Percentiles rank a stretch among this genome's conserved stretches.
Conservation (phyloP, 2,329 filamentous ascomycete species). For the Penicillium sp. region DNA sequence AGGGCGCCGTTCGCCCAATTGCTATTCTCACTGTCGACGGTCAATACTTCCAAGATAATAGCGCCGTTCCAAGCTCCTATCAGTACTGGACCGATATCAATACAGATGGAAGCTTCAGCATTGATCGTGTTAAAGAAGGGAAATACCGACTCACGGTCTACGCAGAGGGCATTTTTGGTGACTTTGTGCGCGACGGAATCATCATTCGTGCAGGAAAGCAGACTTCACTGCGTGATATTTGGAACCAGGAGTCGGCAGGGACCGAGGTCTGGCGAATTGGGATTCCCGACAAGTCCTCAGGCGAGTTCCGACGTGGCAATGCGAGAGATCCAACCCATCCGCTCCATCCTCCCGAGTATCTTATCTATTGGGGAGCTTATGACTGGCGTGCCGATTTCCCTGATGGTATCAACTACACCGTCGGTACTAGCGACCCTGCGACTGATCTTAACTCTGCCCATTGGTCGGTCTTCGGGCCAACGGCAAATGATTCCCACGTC, state of each 20-base stretch:
- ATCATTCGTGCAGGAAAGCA: slow-evolving; percentile 46
- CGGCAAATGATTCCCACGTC: slow-evolving; percentile 43
- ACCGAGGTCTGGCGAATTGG: slow-evolving; percentile 64
- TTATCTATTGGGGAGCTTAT: slow-evolving; percentile 62
- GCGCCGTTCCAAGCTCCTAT: slow-evolving; percentile 54
- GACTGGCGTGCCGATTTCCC: slow-evolving; percentile 63
- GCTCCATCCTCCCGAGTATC: slow-evolving; percentile 57
- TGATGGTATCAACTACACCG: slow-evolving; percentile 56
- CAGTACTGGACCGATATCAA: slow-evolving; percentile 63
- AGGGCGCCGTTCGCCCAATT: slow-evolving; percentile 52
- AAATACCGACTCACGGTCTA: slow-evolving; percentile 64
- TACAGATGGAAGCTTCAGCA: slow-evolving; percentile 49
- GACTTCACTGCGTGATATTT: slow-evolving; percentile 43
- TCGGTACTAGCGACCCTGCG: slow-evolving; percentile 53
- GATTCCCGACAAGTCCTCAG: slow-evolving; percentile 60
- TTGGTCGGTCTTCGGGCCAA: slow-evolving; percentile 61
- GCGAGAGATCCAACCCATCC: slow-evolving; percentile 51
- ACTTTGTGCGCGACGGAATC: slow-evolving; percentile 56
- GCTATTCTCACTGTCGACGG: slow-evolving; percentile 56
- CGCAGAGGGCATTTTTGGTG: slow-evolving; percentile 62
- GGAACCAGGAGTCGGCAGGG: slow-evolving; percentile 58
- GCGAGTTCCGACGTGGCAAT: slow-evolving; percentile 61
- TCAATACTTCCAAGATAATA: slow-evolving; percentile 61
- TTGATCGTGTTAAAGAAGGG: slow-evolving; percentile 57
- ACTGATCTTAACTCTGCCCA: slow-evolving; percentile 64